A percentile compares a stretch with the other conserved stretches of the same genome.
Evolutionary conservation across 306 rosid species (phyloP).

Genomic region (Cucurbita argyrosperma): DNA sequence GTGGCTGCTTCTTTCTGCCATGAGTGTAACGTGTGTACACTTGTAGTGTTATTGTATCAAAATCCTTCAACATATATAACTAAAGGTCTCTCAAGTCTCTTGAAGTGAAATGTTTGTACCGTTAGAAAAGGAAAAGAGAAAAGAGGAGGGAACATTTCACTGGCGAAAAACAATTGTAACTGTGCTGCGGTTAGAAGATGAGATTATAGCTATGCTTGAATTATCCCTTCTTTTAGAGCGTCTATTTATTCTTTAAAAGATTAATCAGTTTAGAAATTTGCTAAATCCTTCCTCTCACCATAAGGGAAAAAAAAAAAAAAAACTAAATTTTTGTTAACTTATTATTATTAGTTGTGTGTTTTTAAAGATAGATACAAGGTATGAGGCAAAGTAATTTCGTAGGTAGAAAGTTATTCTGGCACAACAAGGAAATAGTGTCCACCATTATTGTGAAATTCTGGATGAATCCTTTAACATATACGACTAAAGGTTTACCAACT

Average conservation of each 20-base stretch:
- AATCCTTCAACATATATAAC: background rate
- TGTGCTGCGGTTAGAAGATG: background rate
- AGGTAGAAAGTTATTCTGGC: background rate
- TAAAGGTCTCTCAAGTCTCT: background rate
- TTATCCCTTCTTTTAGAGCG: background rate
- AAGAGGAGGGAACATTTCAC: background rate
- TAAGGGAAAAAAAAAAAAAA: too few species aligned
- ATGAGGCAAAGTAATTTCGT: background rate
- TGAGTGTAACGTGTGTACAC: too few species aligned
- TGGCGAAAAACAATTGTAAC: background rate
- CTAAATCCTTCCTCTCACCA: background rate
- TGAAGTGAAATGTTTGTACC: background rate
- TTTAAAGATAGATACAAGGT: too few species aligned
- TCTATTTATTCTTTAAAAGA: background rate
- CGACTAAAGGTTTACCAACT: background rate
- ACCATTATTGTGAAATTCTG: background rate
- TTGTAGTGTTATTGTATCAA: too few species aligned
- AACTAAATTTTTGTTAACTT: too few species aligned
- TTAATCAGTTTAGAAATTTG: background rate
- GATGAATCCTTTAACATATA: background rate
- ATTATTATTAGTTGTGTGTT: too few species aligned
- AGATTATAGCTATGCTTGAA: background rate
- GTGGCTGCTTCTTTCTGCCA: too few species aligned
- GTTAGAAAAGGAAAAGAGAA: background rate
- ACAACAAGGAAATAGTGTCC: background rate